Evolutionary conservation across 306 rosid genomes (phyloP).

Genomic region (Malus orientalis): DNA sequence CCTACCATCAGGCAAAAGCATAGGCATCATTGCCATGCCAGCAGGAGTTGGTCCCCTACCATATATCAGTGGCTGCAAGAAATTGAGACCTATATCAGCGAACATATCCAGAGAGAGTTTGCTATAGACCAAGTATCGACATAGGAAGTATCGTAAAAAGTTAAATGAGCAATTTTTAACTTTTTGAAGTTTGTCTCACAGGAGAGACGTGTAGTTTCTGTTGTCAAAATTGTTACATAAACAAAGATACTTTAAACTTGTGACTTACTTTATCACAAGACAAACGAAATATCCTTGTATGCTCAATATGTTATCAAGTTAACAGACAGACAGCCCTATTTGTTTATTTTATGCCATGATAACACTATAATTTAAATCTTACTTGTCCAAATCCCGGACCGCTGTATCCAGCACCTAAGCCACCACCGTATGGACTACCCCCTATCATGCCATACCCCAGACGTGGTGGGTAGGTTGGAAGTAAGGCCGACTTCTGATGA

Average conservation of each 20-base stretch:
- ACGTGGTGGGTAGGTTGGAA: constrained; percentile 50
- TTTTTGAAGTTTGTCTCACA: not conserved
- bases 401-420: constrained; percentile 48
- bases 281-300: not conserved
- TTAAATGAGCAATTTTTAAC: not conserved
- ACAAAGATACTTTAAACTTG: not conserved
- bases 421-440: constrained; percentile 39
- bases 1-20: constrained; percentile 66
- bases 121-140: not conserved
- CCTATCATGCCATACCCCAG: constrained; percentile 55
- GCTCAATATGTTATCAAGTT: not conserved
- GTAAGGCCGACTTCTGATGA: constrained; percentile 27
- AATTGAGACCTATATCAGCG: constrained; percentile 25
- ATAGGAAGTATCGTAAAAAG: not conserved
- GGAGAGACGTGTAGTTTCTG: not conserved
- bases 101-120: not conserved
- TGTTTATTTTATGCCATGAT: not conserved
- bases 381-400: constrained; percentile 58
- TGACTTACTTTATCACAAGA: not conserved
- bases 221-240: not conserved
- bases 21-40: constrained; percentile 66
- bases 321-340: not conserved
- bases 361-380: constrained; percentile 22
- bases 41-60: constrained; percentile 56
- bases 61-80: constrained; percentile 58